Conservation (phyloP, 1,284 basidiomycete genomes). For the Cutaneotrichosporon curvatum region DNA sequence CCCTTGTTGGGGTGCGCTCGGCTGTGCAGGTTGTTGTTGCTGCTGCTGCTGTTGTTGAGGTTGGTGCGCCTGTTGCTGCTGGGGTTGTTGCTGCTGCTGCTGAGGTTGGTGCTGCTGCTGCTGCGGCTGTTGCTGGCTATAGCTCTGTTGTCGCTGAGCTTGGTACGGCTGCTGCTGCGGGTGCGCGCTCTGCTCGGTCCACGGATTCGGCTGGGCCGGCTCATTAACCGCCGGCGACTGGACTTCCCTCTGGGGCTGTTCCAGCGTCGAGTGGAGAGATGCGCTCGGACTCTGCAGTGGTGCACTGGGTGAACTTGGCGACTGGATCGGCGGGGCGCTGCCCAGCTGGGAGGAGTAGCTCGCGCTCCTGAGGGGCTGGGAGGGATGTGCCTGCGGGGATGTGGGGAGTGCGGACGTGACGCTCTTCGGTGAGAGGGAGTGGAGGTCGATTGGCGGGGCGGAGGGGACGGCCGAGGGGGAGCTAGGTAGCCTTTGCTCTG, state of each 20-base stretch:
- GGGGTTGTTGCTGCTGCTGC: constrained; percentile 14
- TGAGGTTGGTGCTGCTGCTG: constrained; percentile 12
- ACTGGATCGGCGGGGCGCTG: not conserved
- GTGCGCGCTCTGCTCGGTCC: not conserved
- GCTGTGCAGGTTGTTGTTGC: not conserved
- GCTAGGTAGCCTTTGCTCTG: not conserved
- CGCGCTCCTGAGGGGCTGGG: no score
- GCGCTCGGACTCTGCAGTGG: not conserved
- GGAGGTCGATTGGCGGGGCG: constrained; percentile 1
- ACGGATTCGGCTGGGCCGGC: not conserved
- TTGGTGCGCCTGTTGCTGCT: constrained; percentile 13
- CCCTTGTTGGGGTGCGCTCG: constrained; percentile 8
- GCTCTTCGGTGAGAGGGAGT: not conserved
- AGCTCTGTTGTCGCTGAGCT: not conserved
- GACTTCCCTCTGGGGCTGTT: no score
- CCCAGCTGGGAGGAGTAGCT: constrained; percentile 2
- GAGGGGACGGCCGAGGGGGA: not conserved
- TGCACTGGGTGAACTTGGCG: not conserved
- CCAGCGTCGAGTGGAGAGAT: no score
- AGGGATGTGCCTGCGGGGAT: not conserved
- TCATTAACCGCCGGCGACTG: not conserved
- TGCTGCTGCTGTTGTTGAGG: constrained; percentile 9
- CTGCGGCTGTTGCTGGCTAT: constrained; percentile 13
- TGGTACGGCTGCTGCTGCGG: not conserved
- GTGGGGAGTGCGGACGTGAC: not conserved